phyloP scores from a whole-genome alignment of 2,329 filamentous ascomycete genomes.

The Aspergillus ibericus region DNA sequence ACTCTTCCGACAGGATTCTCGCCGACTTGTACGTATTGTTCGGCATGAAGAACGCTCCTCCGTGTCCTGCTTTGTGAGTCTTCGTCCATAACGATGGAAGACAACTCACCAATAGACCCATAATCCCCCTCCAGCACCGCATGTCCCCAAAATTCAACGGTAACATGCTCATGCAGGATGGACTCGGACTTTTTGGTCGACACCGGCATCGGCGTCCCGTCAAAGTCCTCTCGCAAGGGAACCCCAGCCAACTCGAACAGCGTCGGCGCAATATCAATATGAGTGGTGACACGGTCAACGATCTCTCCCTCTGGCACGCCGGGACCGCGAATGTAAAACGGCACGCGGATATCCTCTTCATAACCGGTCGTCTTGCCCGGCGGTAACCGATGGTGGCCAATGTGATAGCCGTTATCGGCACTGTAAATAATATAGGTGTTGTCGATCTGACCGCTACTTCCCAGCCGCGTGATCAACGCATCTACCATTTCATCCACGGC shows the following conservation, averaged over 20 bases:
- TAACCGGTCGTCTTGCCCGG: slow-evolving; percentile 61
- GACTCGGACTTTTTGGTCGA: slow-evolving; percentile 19
- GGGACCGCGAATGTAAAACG: slow-evolving; percentile 61
- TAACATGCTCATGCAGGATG: slow-evolving; percentile 53
- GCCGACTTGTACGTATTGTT: slow-evolving; percentile 45
- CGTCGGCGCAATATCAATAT: slow-evolving; percentile 65
- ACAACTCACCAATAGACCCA: neutral
- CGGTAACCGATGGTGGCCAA: slow-evolving; percentile 59
- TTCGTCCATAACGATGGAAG: too few relatives aligned
- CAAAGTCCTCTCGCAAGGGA: slow-evolving; percentile 52
- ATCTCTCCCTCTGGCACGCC: slow-evolving; percentile 49
- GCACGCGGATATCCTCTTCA: slow-evolving; percentile 62
- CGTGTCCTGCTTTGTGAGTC: neutral
- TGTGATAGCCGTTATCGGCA: slow-evolving; percentile 62
- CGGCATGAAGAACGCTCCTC: slow-evolving; percentile 10
- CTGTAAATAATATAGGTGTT: slow-evolving; percentile 64
- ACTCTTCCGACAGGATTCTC: slow-evolving; percentile 35
- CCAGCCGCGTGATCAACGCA: slow-evolving; percentile 44
- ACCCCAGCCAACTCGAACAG: slow-evolving; percentile 50
- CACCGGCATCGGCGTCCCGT: slow-evolving; percentile 55
- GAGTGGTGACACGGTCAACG: slow-evolving; percentile 55
- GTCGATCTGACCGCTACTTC: slow-evolving; percentile 45
- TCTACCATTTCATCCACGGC: slow-evolving; percentile 58
- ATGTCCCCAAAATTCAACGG: slow-evolving; percentile 58
- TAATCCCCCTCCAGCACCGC: slow-evolving; percentile 16